phyloP scores from a whole-genome alignment of 1,139 yeast species.

The Lipomyces yarrowii region DNA sequence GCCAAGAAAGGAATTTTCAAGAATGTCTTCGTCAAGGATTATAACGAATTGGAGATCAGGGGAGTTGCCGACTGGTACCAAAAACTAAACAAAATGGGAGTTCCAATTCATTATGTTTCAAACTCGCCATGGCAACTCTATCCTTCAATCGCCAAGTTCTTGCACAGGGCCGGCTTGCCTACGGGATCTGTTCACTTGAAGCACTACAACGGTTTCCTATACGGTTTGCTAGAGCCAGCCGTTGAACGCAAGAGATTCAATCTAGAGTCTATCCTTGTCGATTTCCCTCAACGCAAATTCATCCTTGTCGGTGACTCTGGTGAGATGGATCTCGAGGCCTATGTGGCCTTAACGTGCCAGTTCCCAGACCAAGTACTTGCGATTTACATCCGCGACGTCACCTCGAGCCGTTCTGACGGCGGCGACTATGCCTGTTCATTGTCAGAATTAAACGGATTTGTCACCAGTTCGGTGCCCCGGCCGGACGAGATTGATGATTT shows the following conservation, averaged over 20 bases:
- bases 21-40: conserved; percentile 70
- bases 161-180: conserved; percentile 62
- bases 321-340: conserved; percentile 92
- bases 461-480: conserved; percentile 28
- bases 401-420: conserved; percentile 37
- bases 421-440: conserved; percentile 20
- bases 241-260: conserved; percentile 75
- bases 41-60: conserved; percentile 66
- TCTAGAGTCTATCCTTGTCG: conserved; percentile 63
- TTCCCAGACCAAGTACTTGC: conserved; percentile 68
- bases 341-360: conserved; percentile 63
- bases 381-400: conserved; percentile 80
- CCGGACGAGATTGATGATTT: conserved; percentile 30
- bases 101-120: conserved; percentile 85
- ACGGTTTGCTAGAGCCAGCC: conserved; percentile 84
- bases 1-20: conserved; percentile 72
- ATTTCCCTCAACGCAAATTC: conserved; percentile 77
- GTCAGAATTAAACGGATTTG: conserved; percentile 28
- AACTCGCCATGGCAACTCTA: conserved; percentile 93
- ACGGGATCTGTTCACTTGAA: conserved; percentile 79
- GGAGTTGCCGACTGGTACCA: conserved; percentile 75
- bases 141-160: conserved; percentile 63
- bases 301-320: conserved; percentile 94
- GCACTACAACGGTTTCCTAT: conserved; percentile 76
- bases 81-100: conserved; percentile 46